phyloP scores from a whole-genome alignment of 192 early-diverging fungal genomes.

The Thoreauomyces humboldtii region DNA sequence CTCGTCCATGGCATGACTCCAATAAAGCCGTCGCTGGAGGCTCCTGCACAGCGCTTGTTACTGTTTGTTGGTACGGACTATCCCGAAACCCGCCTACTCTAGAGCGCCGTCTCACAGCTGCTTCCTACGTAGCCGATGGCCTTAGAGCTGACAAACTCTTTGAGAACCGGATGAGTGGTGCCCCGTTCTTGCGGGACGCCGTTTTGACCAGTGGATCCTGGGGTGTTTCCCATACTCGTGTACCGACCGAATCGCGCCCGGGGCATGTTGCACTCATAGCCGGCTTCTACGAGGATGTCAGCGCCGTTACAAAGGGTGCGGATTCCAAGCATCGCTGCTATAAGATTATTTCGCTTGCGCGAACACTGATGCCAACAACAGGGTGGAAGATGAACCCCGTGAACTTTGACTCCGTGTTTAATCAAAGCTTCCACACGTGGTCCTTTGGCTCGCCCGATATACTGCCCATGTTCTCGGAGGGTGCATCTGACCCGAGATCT shows the following conservation, averaged over 20 bases:
- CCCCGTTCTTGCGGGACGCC: conserved; percentile 43
- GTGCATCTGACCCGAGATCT: conserved; percentile 72
- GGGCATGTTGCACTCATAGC: conserved; percentile 98
- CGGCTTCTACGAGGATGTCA: conserved; percentile 97
- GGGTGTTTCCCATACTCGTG: conserved; percentile 70
- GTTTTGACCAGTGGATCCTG: conserved; percentile 41
- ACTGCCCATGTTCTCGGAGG: conserved; percentile 92
- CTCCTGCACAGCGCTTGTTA: conserved; percentile 81
- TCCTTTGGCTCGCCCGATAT: conserved; percentile 98
- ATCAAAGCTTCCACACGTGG: conserved; percentile 91
- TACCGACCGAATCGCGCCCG: conserved; percentile 93
- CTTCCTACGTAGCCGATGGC: conserved; percentile 80
- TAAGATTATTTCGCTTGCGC: too few relatives aligned
- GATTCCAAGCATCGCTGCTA: too few relatives aligned
- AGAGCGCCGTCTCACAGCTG: neutral
- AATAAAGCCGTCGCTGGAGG: conserved; percentile 59
- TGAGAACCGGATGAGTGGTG: conserved; percentile 49
- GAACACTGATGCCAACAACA: too few relatives aligned
- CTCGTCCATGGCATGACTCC: conserved; percentile 96
- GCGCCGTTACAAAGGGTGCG: conserved; percentile 90
- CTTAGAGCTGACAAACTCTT: conserved; percentile 90
- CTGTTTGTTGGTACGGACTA: conserved; percentile 71
- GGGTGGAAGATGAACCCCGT: conserved; percentile 98
- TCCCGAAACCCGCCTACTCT: too few relatives aligned
- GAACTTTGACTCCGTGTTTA: conserved; percentile 95